phyloP scores from a whole-genome alignment of 768 basidiomycete species.

The Phlebiopsis gigantea region DNA sequence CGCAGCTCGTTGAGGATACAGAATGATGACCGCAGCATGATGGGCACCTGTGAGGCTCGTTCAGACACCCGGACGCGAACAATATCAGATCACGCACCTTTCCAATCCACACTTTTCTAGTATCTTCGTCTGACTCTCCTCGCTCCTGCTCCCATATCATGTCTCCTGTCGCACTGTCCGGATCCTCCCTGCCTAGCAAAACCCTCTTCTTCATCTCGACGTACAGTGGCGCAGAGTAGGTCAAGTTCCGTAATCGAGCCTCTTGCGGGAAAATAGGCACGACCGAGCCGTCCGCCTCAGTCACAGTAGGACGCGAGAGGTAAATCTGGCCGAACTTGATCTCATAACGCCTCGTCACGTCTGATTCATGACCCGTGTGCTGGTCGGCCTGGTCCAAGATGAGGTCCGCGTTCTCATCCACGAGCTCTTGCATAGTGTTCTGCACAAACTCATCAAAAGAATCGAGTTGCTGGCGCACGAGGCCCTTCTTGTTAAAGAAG shows the following conservation, averaged over 20 bases:
- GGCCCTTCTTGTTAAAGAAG: slow-evolving; percentile 96
- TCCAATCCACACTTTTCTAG: slow-evolving; percentile 89
- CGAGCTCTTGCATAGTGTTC: slow-evolving; percentile 98
- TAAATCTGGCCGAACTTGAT: slow-evolving; percentile 98
- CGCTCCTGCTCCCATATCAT: slow-evolving; percentile 71
- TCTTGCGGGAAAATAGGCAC: slow-evolving; percentile 96
- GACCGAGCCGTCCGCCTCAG: slow-evolving; percentile 92
- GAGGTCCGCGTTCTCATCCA: slow-evolving; percentile 94
- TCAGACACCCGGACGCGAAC: neutral
- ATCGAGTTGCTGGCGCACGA: slow-evolving; percentile 96
- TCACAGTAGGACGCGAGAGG: slow-evolving; percentile 89
- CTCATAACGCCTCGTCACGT: slow-evolving; percentile 89
- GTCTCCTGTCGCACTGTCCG: slow-evolving; percentile 75
- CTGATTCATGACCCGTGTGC: slow-evolving; percentile 80
- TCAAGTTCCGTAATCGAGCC: slow-evolving; percentile 89
- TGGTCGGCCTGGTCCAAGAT: slow-evolving; percentile 96
- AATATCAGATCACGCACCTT: slow-evolving; percentile 52
- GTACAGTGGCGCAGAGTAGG: slow-evolving; percentile 93
- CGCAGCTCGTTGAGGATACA: slow-evolving; percentile 81
- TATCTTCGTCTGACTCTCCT: slow-evolving; percentile 56
- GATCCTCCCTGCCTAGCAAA: slow-evolving; percentile 74
- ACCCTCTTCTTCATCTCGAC: slow-evolving; percentile 93
- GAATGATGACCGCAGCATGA: slow-evolving; percentile 95
- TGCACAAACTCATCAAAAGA: slow-evolving; percentile 99
- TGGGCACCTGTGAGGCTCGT: slow-evolving; percentile 67